Base-by-base conservation (phyloP, 352 stramenopile species). In the Pythium diclinum region DNA sequence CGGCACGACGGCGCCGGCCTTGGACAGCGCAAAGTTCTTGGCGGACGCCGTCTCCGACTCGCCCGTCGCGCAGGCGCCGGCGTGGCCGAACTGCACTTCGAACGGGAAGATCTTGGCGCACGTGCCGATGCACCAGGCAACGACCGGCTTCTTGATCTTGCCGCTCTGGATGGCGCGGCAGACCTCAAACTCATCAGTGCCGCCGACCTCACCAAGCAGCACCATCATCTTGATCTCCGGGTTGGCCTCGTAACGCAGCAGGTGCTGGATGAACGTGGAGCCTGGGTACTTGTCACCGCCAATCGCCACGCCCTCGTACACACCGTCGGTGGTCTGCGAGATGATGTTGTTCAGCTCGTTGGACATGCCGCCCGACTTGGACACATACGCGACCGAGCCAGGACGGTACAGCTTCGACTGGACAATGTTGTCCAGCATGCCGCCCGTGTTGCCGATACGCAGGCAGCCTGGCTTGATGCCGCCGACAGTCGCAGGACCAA, bases 341-440 rank as follows among this genome's bases (percentile, higher is more conserved):
- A 99, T 97, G 69, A 99, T 98, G 79, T 98, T 98, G 83, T 98
- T 98, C 16, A 99, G 80, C 73, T 99, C 96, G 75, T 99, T 98
- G 25, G 91, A 98, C 92, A 99, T 98, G 69, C 96, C 95, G 62
- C 96, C 96, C 14, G 88, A 98, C 85, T 98, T 98, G 63, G 91
- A 98, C 55, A 99, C 96, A 75, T 98, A 99, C 28, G 93, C 94
- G 51, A 99, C 95, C 52, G 88, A 97, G 40, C 96, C 96, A 28
- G 96, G 94, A 38, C 95, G 89, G 77, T 98, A 98, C 33, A 99
- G 79, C 85, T 99, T 99, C 38, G 86, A 97, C 72, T 98, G 95
- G 54, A 98, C 91, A 72, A 99, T 98, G 81, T 99, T 99, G 74
- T 99, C 96, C 19, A 99, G 81, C 95, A 98, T 99, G 49, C 96